These are phyloP conservation scores for Curvularia eragrostidis DNA, from an alignment of 2,329 filamentous ascomycete genomes.

Conservation along the genomic window DNA sequence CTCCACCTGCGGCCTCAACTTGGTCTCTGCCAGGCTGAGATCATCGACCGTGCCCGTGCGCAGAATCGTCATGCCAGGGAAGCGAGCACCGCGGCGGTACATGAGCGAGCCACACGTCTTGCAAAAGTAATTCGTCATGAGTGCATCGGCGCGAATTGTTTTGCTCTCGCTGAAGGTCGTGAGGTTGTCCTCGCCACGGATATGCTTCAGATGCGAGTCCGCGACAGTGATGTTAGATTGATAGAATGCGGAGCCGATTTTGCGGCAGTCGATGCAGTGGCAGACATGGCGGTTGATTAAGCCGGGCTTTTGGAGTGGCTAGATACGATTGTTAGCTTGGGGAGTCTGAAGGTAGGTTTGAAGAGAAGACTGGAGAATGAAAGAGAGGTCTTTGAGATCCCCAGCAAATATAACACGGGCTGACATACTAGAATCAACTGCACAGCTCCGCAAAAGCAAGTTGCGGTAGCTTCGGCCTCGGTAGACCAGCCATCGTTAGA, in stretches of 20 bases:
- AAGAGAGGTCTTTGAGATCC: background rate
- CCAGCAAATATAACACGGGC: background rate
- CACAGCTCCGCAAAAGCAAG: background rate
- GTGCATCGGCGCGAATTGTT: background rate
- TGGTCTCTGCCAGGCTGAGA: slow-evolving; percentile 63
- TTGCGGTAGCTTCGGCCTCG: background rate
- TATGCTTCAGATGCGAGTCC: background rate
- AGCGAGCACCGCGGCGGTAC: slow-evolving; percentile 59
- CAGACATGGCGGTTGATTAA: slow-evolving; percentile 63
- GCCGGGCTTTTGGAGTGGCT: slow-evolving; percentile 30
- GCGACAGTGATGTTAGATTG: background rate
- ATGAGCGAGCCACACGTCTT: slow-evolving; percentile 65
- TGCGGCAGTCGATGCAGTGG: slow-evolving; percentile 65
- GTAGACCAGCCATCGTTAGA: background rate
- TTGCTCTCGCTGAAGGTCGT: background rate
- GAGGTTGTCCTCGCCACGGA: background rate
- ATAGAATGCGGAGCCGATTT: slow-evolving; percentile 24
- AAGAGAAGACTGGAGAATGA: background rate
- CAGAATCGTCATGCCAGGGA: slow-evolving; percentile 57
- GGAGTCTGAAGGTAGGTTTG: background rate
- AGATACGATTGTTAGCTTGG: background rate
- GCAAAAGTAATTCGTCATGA: slow-evolving; percentile 70
- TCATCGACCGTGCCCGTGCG: slow-evolving; percentile 69
- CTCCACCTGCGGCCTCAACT: slow-evolving; percentile 62
- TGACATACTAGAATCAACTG: background rate